A percentile compares a stretch with the other conserved stretches of the same genome.
Conservation (phyloP, 108 stramenopile genomes). For the Licmophora abbreviata region DNA sequence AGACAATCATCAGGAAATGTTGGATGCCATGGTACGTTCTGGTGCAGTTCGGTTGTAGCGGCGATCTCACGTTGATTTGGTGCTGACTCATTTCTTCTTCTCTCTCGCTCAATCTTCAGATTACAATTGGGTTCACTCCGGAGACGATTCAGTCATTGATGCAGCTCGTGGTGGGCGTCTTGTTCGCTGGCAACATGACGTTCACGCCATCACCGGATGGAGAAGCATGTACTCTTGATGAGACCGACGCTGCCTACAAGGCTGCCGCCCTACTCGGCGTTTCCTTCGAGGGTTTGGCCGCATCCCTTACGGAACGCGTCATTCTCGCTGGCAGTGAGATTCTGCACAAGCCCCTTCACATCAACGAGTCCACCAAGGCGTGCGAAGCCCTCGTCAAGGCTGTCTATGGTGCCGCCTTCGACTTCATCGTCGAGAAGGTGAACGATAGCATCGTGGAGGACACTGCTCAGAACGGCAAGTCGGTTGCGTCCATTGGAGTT, state of each 20-base stretch:
- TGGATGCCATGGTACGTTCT: slow-evolving; percentile 73
- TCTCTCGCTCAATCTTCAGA: slow-evolving; percentile 27
- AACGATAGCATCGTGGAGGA: slow-evolving; percentile 55
- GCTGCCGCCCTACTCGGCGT: slow-evolving; percentile 75
- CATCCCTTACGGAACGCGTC: slow-evolving; percentile 69
- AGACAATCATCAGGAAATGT: slow-evolving; percentile 71
- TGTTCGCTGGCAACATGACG: slow-evolving; percentile 80
- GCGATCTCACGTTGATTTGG: slow-evolving; percentile 2
- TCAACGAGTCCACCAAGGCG: slow-evolving; percentile 75
- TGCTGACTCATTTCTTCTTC: not conserved
- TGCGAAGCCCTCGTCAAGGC: slow-evolving; percentile 92
- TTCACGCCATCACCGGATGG: slow-evolving; percentile 55
- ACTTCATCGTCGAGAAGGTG: slow-evolving; percentile 81
- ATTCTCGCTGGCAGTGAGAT: slow-evolving; percentile 76
- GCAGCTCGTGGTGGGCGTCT: slow-evolving; percentile 57
- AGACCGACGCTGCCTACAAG: slow-evolving; percentile 44
- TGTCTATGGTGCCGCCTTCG: slow-evolving; percentile 87
- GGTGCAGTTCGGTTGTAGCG: not conserved
- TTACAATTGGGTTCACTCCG: slow-evolving; percentile 64
- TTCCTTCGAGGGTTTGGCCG: slow-evolving; percentile 54
- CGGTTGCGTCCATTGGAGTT: slow-evolving; percentile 83
- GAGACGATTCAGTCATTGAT: slow-evolving; percentile 63
- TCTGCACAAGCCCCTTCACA: slow-evolving; percentile 57
- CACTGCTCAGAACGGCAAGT: slow-evolving; percentile 9
- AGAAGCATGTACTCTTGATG: slow-evolving; percentile 66